phyloP scores from a whole-genome alignment of 2,329 filamentous ascomycete genomes.

The Dactylellina sp. region DNA sequence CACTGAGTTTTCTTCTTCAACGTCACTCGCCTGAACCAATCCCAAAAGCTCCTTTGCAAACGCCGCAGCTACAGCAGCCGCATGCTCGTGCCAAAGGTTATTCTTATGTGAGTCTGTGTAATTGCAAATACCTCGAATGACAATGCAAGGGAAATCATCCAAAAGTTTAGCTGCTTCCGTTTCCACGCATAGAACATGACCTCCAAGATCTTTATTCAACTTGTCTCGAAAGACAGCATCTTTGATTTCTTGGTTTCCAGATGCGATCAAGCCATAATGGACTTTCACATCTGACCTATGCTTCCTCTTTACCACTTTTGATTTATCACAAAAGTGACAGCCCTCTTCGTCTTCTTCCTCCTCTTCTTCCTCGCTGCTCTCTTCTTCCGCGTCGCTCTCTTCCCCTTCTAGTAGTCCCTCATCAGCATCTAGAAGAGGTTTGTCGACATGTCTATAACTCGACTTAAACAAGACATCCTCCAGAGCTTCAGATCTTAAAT shows the following conservation, averaged over 20 bases:
- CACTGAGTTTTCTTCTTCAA: no score
- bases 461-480: conserved; percentile 2
- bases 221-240: neutral
- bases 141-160: neutral
- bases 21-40: neutral
- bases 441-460: neutral
- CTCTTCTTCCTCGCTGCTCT: no score
- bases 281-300: neutral
- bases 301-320: neutral
- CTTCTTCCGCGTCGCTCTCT: neutral
- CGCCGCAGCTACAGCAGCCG: conserved; percentile 30
- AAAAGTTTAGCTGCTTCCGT: conserved; percentile 1
- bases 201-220: neutral
- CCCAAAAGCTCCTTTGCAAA: conserved; percentile 17
- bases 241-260: conserved; percentile 24
- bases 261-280: conserved; percentile 25
- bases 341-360: conserved; percentile 7
- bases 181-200: conserved; percentile 15
- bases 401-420: neutral
- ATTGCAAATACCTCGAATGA: conserved; percentile 59
- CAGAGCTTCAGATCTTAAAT: neutral
- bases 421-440: neutral
- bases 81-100: conserved; percentile 55
- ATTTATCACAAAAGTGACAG: conserved; percentile 8
- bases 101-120: conserved; percentile 58